Conservation (phyloP, 164 flowering plant genomes). For the Magnolia changhungtana region DNA sequence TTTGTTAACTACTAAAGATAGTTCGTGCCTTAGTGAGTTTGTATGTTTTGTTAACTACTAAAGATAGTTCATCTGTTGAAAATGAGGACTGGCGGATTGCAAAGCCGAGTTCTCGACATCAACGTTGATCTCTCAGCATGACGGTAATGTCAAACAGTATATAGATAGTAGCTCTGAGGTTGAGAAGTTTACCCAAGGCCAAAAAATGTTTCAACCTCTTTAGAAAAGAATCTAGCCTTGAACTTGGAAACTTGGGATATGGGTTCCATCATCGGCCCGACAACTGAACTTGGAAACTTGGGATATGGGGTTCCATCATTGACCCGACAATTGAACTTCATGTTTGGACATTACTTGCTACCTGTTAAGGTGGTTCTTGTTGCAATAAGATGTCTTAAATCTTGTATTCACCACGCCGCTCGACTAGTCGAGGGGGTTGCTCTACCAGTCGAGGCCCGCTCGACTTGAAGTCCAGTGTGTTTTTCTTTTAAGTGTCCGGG, state of each 20-base stretch:
- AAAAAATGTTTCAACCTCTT: constrained; percentile 9
- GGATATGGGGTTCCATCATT: constrained; percentile 19
- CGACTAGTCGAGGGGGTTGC: no score
- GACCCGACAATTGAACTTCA: no score
- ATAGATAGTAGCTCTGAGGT: constrained; percentile 34
- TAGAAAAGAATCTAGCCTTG: constrained; percentile 38
- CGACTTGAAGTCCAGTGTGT: no score
- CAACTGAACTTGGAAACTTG: constrained; percentile 19
- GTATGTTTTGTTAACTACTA: constrained; percentile 33
- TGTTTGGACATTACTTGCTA: constrained; percentile 31
- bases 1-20: constrained; percentile 50
- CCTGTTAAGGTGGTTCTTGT: constrained; percentile 31
- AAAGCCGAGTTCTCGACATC: constrained; percentile 75
- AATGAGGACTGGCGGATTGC: constrained; percentile 91
- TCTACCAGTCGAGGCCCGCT: no score
- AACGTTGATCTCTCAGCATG: constrained; percentile 41
- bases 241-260: constrained; percentile 29
- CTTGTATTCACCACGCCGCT: no score
- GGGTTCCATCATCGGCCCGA: constrained; percentile 7
- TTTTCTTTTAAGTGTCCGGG: no score
- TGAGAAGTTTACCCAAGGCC: not conserved
- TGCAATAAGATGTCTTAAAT: no score
- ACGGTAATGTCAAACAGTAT: constrained; percentile 38
- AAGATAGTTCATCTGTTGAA: constrained; percentile 78
- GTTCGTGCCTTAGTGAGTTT: constrained; percentile 25